Base-by-base conservation (phyloP, 2,329 filamentous ascomycete genomes). In the Diaporthe aspalathi region DNA sequence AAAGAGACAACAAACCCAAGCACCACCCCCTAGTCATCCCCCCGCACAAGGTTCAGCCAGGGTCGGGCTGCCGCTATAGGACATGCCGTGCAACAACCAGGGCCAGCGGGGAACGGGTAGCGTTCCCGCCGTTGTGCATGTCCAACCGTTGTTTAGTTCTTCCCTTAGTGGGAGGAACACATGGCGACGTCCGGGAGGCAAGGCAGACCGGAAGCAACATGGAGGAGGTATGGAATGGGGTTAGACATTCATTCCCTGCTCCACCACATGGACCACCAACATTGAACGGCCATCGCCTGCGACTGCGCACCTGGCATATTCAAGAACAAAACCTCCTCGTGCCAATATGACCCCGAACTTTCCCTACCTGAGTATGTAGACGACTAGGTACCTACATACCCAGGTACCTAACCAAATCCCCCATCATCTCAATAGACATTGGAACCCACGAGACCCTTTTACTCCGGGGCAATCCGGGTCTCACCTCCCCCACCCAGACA, bases 41-140 rank as follows among this genome's bases (percentile, higher is more conserved):
- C 60, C 60, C 60, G 60, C 60, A 63, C 43, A 49, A 63, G 43
- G 43, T 63, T 63, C 8, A n/a, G n/a, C n/a, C 43, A 22, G 40
- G 27, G 20, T 63, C 60, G 60, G 60, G 22, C 60, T 63, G 20
- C 60, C 60, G 20, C 43, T 63, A 35, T 35, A 63, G 60, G 60
- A 63, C 3, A 63, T 63, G 6, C 60, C 60, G 27, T 16, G 20
- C 20, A n/a, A 32, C 5, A 22, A 32, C 40, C n/a, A 47, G 9
- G 27, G 57, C 9, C 12, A 16, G n/a, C 20, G 24, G 17, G 24
- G 27, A 8, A 14, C 60, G 43, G 60, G 29, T 63, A 63, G 43
- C 17, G 17, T 43, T n/a, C 5, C 27, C n/a, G 43, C 27, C 17
- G 54, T 2, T 11, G 14, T 5, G 43, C 43, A 17, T 6, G 17